Base-by-base conservation (phyloP, 768 basidiomycete genomes). In the Antrodiella citrinella region DNA sequence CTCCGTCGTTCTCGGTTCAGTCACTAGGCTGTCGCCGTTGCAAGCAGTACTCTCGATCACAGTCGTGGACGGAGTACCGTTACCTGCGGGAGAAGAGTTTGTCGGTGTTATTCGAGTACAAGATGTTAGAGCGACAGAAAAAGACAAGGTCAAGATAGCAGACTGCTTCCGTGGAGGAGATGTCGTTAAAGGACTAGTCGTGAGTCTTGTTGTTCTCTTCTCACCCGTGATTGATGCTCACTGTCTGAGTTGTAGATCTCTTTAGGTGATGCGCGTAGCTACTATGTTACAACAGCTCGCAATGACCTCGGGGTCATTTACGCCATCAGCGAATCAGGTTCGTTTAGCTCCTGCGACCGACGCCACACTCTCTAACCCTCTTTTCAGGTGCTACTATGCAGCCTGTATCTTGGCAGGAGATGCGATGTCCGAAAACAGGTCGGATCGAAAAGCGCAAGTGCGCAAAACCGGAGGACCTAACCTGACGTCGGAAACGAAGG, bases 151-250 rank as follows among this genome's bases (percentile, higher is more conserved):
- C 51, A 91, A 87, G 68, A 87, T 94, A 52, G 81, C 83, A 25
- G 88, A 92, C 58, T 95, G 91, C 60, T 96, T 95, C 65, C 76
- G 92, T 21, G 89, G 90, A 0, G 91, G 93, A 12, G 92, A 96
- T 62, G 87, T 94, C 45, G 85, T 96, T 25, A 80, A 84, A 52
- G 91, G 89, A 12, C 63, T 86, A 35, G 91, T 95, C 59, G 92
- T 93, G 63, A 63, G 84, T 73, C 19, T 45, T 23, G 21, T 35
- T 22, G 21, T 22, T 18, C 21, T 43, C n/a, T n/a, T n/a, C n/a
- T n/a, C n/a, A n/a, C n/a, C n/a, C 41, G 41, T 43, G 15, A n/a
- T 9, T 43, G 41, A 5, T n/a, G n/a, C n/a, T 38, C 18, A 10
- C 35, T 10, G 10, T n/a, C 41, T n/a, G 21, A 22, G 19, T 43